Evolutionary conservation across 805 yeast genomes (phyloP).

Genomic region (Nakazawaea sp.): DNA sequence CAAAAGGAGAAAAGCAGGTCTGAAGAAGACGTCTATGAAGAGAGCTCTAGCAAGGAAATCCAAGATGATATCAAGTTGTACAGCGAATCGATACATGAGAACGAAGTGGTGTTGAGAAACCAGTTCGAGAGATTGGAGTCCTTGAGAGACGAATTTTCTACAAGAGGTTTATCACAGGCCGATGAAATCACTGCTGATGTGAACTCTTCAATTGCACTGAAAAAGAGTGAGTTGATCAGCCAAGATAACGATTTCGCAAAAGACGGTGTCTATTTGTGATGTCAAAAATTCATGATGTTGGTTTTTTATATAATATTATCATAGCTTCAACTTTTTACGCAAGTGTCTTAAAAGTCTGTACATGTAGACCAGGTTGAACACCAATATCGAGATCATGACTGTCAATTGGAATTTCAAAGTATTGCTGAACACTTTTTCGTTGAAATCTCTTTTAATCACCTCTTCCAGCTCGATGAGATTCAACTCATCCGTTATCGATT

Average conservation of each 20-base stretch:
- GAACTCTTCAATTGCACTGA: no score
- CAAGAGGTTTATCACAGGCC: conserved; percentile 20
- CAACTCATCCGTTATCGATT: background rate
- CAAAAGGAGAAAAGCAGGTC: conserved; percentile 7
- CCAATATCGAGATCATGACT: background rate
- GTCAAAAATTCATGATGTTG: background rate
- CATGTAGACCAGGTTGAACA: conserved; percentile 1
- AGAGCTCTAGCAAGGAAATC: conserved; percentile 29
- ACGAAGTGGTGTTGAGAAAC: conserved; percentile 43
- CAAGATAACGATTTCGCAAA: conserved; percentile 7
- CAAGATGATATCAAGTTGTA: conserved; percentile 44
- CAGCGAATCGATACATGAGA: conserved; percentile 50
- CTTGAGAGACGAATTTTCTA: conserved; percentile 38
- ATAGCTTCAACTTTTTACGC: background rate
- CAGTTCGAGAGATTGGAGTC: conserved; percentile 39
- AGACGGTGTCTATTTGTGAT: conserved; percentile 8
- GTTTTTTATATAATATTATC: no score
- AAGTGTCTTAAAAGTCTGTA: conserved; percentile 4
- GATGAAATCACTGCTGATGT: no score
- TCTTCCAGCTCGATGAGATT: background rate
- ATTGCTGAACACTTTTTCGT: conserved; percentile 6
- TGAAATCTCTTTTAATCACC: conserved; percentile 7
- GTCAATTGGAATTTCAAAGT: conserved; percentile 2
- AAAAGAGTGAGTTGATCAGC: background rate
- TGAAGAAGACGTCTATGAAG: conserved; percentile 23